Conservation (phyloP, 306 rosid genomes). For the Trifolium dubium region DNA sequence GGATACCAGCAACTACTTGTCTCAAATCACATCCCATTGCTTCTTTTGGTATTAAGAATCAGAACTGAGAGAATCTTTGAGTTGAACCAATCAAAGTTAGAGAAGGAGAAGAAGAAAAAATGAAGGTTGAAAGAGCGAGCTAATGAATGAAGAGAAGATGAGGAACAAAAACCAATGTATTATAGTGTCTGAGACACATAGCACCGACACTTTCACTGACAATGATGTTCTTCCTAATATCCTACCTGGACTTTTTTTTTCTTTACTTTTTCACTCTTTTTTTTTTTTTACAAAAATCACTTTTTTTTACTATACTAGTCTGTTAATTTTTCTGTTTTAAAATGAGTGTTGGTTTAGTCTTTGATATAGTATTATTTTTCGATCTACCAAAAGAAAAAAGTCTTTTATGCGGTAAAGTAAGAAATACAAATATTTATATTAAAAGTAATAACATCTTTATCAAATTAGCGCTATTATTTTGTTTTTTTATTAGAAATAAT, state of each 20-base stretch:
- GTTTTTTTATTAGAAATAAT: too few species aligned
- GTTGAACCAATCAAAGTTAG: not conserved
- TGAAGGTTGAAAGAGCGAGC: not conserved
- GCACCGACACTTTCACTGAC: conserved; percentile 64
- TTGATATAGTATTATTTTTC: too few species aligned
- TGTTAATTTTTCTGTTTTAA: too few species aligned
- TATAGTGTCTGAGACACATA: conserved; percentile 6
- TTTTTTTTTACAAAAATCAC: too few species aligned
- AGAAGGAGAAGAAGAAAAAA: not conserved
- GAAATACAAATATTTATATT: too few species aligned
- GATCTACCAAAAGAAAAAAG: too few species aligned
- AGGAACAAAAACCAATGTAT: conserved; percentile 5
- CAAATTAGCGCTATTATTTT: too few species aligned
- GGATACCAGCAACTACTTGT: conserved; percentile 90
- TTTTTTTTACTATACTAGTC: too few species aligned
- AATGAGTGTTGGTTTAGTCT: too few species aligned
- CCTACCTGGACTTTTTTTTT: conserved; percentile 18
- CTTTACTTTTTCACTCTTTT: not conserved
- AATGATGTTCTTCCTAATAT: conserved; percentile 54
- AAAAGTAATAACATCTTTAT: too few species aligned
- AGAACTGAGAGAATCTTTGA: not conserved
- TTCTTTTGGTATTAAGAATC: not conserved
- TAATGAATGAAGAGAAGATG: not conserved
- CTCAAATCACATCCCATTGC: conserved; percentile 94
- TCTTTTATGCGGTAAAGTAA: too few species aligned